These are phyloP conservation scores for Boletus fagicola DNA, from an alignment of 768 basidiomycete species.

Conservation along the genomic window DNA sequence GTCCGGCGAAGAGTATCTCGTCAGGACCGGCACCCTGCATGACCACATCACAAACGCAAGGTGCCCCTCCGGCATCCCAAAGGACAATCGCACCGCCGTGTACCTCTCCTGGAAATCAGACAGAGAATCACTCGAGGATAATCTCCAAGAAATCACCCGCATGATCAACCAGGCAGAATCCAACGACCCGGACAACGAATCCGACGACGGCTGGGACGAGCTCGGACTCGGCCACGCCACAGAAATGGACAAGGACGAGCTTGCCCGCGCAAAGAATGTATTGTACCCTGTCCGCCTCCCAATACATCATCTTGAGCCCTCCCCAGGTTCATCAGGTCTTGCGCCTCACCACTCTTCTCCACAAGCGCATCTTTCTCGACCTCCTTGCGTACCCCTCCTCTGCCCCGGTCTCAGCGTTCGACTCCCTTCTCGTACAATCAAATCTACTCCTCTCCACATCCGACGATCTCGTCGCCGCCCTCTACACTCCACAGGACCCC, in stretches of 20 bases:
- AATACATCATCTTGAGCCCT: slow-evolving; percentile 2
- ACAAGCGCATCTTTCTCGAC: slow-evolving; percentile 57
- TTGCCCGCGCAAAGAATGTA: slow-evolving; percentile 61
- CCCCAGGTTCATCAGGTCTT: slow-evolving; percentile 57
- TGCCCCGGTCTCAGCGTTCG: slow-evolving; percentile 39
- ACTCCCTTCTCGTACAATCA: slow-evolving; percentile 50
- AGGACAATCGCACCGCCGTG: slow-evolving; percentile 58
- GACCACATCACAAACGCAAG: slow-evolving; percentile 54
- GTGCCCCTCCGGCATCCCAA: slow-evolving; percentile 47
- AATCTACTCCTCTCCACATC: slow-evolving; percentile 49
- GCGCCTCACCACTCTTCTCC: slow-evolving; percentile 58
- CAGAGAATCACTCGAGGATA: slow-evolving; percentile 59
- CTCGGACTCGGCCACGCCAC: slow-evolving; percentile 45
- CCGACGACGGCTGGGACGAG: slow-evolving; percentile 65
- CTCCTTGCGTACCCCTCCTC: slow-evolving; percentile 38
- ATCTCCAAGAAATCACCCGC: slow-evolving; percentile 52
- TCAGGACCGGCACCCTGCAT: slow-evolving; percentile 59
- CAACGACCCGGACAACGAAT: slow-evolving; percentile 14
- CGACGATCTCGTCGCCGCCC: slow-evolving; percentile 66
- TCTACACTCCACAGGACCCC: slow-evolving; percentile 63
- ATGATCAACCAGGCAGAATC: slow-evolving; percentile 45
- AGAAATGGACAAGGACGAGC: slow-evolving; percentile 49
- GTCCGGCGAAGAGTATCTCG: slow-evolving; percentile 47
- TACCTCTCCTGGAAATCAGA: slow-evolving; percentile 50
- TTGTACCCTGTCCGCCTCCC: slow-evolving; percentile 7